Conservation (phyloP, 2,329 filamentous ascomycete species). For the Chalaropsis thielavioides region DNA sequence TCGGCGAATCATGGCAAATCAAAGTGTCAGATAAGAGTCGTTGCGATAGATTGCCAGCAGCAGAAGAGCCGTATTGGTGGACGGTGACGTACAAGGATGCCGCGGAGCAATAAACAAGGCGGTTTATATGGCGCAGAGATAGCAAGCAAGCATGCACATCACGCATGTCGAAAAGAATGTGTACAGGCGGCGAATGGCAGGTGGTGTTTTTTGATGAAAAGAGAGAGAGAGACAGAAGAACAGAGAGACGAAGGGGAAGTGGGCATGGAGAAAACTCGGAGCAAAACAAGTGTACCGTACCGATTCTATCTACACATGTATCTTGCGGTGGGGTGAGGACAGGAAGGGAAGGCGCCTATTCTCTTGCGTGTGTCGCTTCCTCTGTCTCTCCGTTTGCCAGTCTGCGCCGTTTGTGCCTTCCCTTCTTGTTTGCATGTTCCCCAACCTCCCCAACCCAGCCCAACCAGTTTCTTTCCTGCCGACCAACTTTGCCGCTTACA, state of each 20-base stretch:
- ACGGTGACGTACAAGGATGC: background rate
- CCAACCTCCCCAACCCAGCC: background rate
- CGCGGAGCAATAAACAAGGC: background rate
- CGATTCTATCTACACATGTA: background rate
- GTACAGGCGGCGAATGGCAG: background rate
- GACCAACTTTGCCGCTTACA: background rate
- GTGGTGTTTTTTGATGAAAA: background rate
- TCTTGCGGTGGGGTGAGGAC: background rate
- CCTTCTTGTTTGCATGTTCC: background rate
- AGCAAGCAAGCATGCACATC: background rate
- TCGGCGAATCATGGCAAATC: slow-evolving; percentile 7
- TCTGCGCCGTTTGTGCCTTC: background rate
- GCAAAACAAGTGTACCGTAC: background rate
- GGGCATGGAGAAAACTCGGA: background rate
- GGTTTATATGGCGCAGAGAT: background rate
- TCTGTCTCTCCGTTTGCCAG: background rate
- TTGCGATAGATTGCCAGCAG: background rate
- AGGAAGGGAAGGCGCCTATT: background rate
- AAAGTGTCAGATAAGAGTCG: slow-evolving; percentile 4
- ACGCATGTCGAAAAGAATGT: background rate
- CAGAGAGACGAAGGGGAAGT: too few species aligned
- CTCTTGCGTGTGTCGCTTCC: background rate
- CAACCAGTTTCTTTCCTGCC: background rate
- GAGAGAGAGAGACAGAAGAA: background rate
- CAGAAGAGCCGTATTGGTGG: background rate